Evolutionary conservation across 352 stramenopile genomes (phyloP).

Genomic region (Pelagophyceae sp.): DNA sequence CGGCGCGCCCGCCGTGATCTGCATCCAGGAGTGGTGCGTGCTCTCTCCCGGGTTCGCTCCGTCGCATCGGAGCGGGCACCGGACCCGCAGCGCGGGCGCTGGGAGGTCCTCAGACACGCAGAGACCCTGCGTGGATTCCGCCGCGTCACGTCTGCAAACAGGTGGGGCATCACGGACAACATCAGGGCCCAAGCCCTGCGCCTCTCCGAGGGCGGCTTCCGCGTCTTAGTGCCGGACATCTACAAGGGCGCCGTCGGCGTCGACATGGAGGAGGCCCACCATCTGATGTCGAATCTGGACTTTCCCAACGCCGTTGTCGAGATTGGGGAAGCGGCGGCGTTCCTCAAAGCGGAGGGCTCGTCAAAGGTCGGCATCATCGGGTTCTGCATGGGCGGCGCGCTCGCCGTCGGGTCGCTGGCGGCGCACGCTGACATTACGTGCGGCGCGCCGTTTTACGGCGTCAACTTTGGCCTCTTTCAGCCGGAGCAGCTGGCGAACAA

Average conservation of each 20-base stretch:
- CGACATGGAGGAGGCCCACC: constrained; percentile 37
- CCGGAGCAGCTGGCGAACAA: constrained; percentile 15
- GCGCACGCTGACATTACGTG: constrained; percentile 21
- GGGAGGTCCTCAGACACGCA: too few relatives aligned
- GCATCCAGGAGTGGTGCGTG: constrained; percentile 43
- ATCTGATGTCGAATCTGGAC: constrained; percentile 40
- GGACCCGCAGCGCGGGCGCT: too few relatives aligned
- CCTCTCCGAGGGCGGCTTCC: constrained; percentile 26
- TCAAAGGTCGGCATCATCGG: constrained; percentile 26
- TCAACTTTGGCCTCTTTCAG: constrained; percentile 26
- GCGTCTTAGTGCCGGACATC: constrained; percentile 36
- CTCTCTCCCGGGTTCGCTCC: too few relatives aligned
- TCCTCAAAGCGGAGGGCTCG: constrained; percentile 26
- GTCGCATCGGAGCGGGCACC: too few relatives aligned
- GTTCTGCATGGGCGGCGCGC: constrained; percentile 39
- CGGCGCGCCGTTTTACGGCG: constrained; percentile 37
- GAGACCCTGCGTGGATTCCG: too few relatives aligned
- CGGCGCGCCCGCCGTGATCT: constrained; percentile 26
- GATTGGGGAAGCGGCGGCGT: constrained; percentile 26
- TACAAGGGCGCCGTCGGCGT: constrained; percentile 40
- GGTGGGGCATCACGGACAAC: constrained; percentile 38
- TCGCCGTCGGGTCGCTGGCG: constrained; percentile 28
- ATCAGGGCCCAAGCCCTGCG: constrained; percentile 33
- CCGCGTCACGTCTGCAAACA: too few relatives aligned
- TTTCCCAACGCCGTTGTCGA: constrained; percentile 35